phyloP scores from a whole-genome alignment of 2,329 filamentous ascomycete genomes.

The Sporothrix dimorphospora region DNA sequence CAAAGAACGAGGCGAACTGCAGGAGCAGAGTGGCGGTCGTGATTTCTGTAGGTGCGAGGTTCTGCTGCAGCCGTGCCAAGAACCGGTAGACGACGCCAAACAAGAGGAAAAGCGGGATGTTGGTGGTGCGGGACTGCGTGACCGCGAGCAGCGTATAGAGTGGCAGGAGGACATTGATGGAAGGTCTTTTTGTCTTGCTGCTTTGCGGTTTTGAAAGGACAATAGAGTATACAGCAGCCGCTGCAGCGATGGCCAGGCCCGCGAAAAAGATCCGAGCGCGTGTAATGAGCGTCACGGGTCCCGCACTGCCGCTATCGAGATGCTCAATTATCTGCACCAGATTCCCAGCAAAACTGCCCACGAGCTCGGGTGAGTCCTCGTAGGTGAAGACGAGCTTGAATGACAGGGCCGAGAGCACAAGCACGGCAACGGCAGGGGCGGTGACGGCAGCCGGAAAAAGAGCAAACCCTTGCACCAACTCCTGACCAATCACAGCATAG shows the following conservation, averaged over 20 bases:
- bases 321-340: conserved; percentile 45
- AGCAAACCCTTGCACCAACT: conserved; percentile 48
- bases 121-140: conserved; percentile 83
- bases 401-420: conserved; percentile 62
- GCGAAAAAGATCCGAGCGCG: conserved; percentile 56
- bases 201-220: conserved; percentile 31
- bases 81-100: conserved; percentile 64
- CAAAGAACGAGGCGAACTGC: conserved; percentile 84
- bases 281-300: conserved; percentile 51
- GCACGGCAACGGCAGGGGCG: conserved; percentile 41
- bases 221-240: conserved; percentile 47
- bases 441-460: conserved; percentile 48
- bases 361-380: conserved; percentile 84
- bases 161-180: conserved; percentile 61
- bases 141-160: conserved; percentile 77
- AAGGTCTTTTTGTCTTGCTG: background rate
- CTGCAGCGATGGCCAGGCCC: conserved; percentile 47
- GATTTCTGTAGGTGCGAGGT: conserved; percentile 60
- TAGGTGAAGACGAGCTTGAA: conserved; percentile 92
- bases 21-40: conserved; percentile 74
- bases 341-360: conserved; percentile 50
- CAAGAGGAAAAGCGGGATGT: conserved; percentile 81
- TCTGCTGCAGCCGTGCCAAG: conserved; percentile 40
- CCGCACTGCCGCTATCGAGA: conserved; percentile 38
- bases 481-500: conserved; percentile 64